Evolutionary conservation across 108 stramenopile species (phyloP).

Genomic region (Nitzschia sp.): DNA sequence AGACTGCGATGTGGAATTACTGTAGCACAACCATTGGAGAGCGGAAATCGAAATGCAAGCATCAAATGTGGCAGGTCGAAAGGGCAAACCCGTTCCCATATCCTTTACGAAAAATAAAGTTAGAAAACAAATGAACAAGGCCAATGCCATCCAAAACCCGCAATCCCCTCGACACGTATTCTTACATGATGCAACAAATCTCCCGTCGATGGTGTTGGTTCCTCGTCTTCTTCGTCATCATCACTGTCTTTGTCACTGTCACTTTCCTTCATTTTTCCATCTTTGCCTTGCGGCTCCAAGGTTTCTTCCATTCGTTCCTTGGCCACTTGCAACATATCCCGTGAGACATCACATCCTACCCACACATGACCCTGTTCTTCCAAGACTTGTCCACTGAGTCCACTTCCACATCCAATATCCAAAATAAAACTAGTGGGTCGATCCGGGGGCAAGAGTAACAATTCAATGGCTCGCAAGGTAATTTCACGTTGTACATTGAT

Average conservation of each 20-base stretch:
- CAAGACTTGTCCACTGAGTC: constrained; percentile 92
- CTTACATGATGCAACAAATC: constrained; percentile 81
- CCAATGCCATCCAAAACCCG: no score
- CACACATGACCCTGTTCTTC: constrained; percentile 97
- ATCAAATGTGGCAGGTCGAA: constrained; percentile 98
- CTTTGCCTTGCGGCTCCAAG: constrained; percentile 17
- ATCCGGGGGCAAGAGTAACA: constrained; percentile 70
- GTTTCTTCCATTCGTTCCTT: constrained; percentile 82
- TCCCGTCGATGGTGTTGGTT: constrained; percentile 55
- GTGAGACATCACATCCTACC: constrained; percentile 94
- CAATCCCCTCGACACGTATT: no score
- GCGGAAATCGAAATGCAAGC: constrained; percentile 99
- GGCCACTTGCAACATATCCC: constrained; percentile 98
- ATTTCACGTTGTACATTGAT: constrained; percentile 95
- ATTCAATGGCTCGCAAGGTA: constrained; percentile 95
- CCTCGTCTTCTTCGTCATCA: constrained; percentile 38
- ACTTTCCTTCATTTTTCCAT: constrained; percentile 37
- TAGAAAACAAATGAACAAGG: not conserved
- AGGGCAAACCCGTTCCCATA: constrained; percentile 99
- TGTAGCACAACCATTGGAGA: constrained; percentile 99
- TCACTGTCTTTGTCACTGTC: constrained; percentile 12
- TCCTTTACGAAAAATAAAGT: constrained; percentile 45
- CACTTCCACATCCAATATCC: constrained; percentile 97
- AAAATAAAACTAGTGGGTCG: constrained; percentile 74
- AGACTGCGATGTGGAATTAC: constrained; percentile 84